Conservation (phyloP, 768 basidiomycete genomes). For the Tephrocybe rancida region DNA sequence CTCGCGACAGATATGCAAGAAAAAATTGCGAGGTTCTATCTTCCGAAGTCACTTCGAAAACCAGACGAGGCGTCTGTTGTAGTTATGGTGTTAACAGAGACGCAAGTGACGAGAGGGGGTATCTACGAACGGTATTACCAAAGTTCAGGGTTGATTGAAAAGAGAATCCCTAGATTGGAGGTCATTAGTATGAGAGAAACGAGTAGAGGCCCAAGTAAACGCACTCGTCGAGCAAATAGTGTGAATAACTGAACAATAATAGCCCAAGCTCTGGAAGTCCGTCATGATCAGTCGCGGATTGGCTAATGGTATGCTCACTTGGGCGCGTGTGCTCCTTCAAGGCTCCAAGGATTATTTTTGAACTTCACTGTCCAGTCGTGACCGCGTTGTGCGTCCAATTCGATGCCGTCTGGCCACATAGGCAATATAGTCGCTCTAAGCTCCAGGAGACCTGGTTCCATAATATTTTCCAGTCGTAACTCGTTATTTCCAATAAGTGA, state of each 20-base stretch:
- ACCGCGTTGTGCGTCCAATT: constrained; percentile 42
- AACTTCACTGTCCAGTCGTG: constrained; percentile 66
- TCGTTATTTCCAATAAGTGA: constrained; percentile 69
- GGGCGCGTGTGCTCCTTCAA: constrained; percentile 52
- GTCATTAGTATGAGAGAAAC: constrained; percentile 6
- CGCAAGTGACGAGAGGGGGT: constrained; percentile 1
- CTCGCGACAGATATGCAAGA: constrained; percentile 61
- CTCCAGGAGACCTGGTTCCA: constrained; percentile 55
- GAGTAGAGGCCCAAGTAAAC: constrained; percentile 19
- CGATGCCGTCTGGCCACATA: constrained; percentile 71
- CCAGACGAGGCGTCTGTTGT: constrained; percentile 55
- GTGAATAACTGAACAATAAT: constrained; percentile 64
- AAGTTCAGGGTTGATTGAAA: constrained; percentile 66
- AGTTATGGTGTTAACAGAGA: background rate
- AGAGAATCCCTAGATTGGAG: constrained; percentile 60
- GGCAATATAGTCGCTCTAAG: constrained; percentile 57
- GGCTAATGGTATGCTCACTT: constrained; percentile 40
- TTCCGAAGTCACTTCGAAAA: constrained; percentile 58
- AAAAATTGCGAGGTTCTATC: constrained; percentile 62
- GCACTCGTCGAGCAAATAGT: constrained; percentile 60
- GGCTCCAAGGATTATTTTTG: constrained; percentile 67
- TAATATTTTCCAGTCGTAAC: constrained; percentile 57
- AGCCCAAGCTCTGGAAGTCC: constrained; percentile 49
- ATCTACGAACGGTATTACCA: constrained; percentile 47
- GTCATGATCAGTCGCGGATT: constrained; percentile 5